Conservation (phyloP, 345 rosid genomes). For the Geranium brycei region DNA sequence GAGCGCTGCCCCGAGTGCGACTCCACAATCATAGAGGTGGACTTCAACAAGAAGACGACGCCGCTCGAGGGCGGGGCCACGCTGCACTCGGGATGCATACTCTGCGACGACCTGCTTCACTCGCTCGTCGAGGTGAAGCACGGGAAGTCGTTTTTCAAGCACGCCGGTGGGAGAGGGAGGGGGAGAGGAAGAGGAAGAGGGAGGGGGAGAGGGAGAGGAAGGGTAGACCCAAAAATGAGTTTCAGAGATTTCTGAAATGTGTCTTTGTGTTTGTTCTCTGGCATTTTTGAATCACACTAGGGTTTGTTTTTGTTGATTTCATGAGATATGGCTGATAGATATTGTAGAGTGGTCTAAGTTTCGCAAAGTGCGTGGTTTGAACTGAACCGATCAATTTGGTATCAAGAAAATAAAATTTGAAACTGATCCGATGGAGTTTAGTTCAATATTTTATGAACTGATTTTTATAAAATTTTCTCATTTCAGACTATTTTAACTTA, state of each 20-base stretch:
- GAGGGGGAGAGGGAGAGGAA: conserved; percentile 40
- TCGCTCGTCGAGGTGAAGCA: conserved; percentile 84
- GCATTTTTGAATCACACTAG: not conserved
- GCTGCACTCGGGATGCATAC: conserved; percentile 67
- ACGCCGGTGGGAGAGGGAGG: conserved; percentile 34
- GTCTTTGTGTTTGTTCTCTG: not conserved
- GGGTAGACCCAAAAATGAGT: conserved; percentile 51
- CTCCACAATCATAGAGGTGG: conserved; percentile 70
- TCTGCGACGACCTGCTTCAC: conserved; percentile 81
- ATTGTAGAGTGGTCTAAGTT: no score
- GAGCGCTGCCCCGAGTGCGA: conserved; percentile 67
- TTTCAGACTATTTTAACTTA: no score
- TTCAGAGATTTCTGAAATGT: conserved; percentile 34
- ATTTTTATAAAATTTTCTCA: no score
- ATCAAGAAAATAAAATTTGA: no score
- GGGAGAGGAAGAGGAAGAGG: conserved; percentile 67
- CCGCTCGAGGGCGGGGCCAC: conserved; percentile 81
- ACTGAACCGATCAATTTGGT: no score
- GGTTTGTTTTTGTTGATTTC: not conserved
- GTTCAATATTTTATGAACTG: no score
- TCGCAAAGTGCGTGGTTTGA: no score
- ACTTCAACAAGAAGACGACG: conserved; percentile 81
- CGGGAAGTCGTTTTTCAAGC: conserved; percentile 55
- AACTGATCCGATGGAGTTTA: no score
- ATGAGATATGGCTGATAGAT: no score